phyloP scores from a whole-genome alignment of 805 yeast species.

The Ogataea methylovora region DNA sequence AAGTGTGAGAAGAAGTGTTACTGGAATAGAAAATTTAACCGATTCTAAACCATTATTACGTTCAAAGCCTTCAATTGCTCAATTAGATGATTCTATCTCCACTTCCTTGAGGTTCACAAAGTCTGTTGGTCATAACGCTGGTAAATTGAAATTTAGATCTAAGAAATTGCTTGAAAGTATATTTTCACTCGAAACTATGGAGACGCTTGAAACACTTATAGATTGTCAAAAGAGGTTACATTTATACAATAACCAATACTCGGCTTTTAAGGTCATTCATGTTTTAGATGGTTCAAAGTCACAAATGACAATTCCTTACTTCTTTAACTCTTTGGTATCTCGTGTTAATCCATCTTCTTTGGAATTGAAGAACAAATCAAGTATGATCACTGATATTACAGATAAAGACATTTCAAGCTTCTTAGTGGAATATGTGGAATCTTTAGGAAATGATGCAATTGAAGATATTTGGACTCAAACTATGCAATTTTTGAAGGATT shows the following conservation, averaged over 20 bases:
- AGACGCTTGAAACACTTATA: conserved; percentile 62
- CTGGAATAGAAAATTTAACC: too few relatives aligned
- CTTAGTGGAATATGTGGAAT: conserved; percentile 50
- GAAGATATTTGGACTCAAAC: conserved; percentile 71
- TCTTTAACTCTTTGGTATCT: conserved; percentile 47
- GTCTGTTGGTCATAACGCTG: conserved; percentile 39
- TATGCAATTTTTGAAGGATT: conserved; percentile 52
- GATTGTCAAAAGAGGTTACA: conserved; percentile 14
- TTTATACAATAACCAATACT: conserved; percentile 9
- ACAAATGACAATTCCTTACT: conserved; percentile 59
- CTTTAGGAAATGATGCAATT: conserved; percentile 68
- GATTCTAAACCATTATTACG: too few relatives aligned
- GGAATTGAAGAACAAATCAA: conserved; percentile 29
- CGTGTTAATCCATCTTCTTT: conserved; percentile 31
- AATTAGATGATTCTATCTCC: conserved; percentile 1
- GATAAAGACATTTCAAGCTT: conserved; percentile 42
- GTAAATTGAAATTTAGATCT: conserved; percentile 62
- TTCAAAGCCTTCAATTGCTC: background rate
- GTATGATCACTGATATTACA: conserved; percentile 38
- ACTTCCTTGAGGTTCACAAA: conserved; percentile 17
- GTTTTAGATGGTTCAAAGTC: conserved; percentile 82
- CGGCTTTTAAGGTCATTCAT: conserved; percentile 58
- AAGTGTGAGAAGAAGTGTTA: background rate
- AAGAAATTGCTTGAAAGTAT: conserved; percentile 58
- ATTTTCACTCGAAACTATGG: conserved; percentile 62